Evolutionary conservation across 139 green algal genomes (phyloP).

Genomic region (Chlorella sp.): DNA sequence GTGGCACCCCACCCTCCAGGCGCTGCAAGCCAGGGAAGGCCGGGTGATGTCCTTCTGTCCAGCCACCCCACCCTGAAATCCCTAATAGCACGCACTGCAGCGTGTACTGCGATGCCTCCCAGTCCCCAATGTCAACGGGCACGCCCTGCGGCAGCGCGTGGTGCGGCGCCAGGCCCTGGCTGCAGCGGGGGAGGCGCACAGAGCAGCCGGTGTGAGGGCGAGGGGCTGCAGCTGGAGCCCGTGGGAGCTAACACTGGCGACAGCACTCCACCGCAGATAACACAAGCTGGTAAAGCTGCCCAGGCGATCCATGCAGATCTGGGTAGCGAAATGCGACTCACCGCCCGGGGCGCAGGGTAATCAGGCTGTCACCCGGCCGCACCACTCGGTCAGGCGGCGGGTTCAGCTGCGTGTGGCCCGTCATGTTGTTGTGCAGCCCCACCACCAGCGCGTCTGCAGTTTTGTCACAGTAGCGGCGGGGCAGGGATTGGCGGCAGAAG

Average conservation of each 20-base stretch:
- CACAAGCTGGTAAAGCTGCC: no score
- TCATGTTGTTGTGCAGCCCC: neutral
- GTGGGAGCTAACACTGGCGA: no score
- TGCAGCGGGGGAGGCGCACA: neutral
- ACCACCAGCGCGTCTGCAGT: conserved; percentile 40
- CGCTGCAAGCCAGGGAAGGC: no score
- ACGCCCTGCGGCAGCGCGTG: neutral
- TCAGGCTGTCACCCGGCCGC: conserved; percentile 34
- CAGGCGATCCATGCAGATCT: no score
- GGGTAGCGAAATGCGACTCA: neutral
- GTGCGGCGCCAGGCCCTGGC: neutral
- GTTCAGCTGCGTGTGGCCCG: conserved; percentile 18
- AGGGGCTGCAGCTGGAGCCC: no score
- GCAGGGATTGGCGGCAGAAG: no score
- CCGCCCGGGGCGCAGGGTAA: conserved; percentile 49
- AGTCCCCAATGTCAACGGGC: neutral
- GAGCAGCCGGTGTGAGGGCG: neutral
- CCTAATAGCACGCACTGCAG: neutral
- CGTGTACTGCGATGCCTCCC: neutral
- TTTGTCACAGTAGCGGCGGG: no score
- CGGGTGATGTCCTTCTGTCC: no score
- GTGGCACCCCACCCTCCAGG: no score
- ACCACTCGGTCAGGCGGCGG: neutral
- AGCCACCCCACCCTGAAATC: no score
- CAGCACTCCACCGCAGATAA: no score